These are phyloP conservation scores for Leccinum proximum DNA, from an alignment of 1,284 basidiomycete species.

Conservation along the genomic window DNA sequence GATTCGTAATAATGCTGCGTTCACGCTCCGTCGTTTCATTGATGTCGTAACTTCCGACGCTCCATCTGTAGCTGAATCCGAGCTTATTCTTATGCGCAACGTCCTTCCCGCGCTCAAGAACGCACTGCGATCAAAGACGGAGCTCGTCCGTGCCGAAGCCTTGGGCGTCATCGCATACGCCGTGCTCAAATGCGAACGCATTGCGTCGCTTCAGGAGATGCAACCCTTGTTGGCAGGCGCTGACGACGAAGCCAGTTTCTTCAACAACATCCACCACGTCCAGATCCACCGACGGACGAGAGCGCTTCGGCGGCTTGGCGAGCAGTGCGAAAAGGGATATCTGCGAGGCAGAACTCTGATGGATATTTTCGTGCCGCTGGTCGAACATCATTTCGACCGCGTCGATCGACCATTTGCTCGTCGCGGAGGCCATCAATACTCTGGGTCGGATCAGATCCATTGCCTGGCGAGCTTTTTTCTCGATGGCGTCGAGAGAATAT, in stretches of 20 bases:
- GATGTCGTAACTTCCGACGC: constrained; percentile 40
- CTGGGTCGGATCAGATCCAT: constrained; percentile 74
- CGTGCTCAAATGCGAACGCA: constrained; percentile 62
- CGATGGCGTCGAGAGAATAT: constrained; percentile 18
- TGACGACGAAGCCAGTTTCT: constrained; percentile 96
- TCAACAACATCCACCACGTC: constrained; percentile 95
- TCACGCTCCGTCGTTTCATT: constrained; percentile 78
- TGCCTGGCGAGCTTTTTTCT: constrained; percentile 14
- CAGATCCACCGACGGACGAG: constrained; percentile 91
- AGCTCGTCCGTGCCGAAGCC: constrained; percentile 89
- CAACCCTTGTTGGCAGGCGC: constrained; percentile 80
- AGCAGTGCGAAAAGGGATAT: constrained; percentile 70
- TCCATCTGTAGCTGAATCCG: constrained; percentile 27
- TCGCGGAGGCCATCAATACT: constrained; percentile 86
- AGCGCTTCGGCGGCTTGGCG: constrained; percentile 84
- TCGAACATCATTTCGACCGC: constrained; percentile 68
- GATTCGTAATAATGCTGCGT: constrained; percentile 82
- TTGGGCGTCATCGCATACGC: constrained; percentile 81
- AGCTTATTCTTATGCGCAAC: constrained; percentile 59
- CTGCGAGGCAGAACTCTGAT: constrained; percentile 74
- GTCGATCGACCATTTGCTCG: constrained; percentile 86
- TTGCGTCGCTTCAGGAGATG: constrained; percentile 76
- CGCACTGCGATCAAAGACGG: constrained; percentile 76
- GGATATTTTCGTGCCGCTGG: constrained; percentile 87
- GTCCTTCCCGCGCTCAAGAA: constrained; percentile 86